phyloP scores from a whole-genome alignment of 352 stramenopile species.

The Pythium folliculosum region DNA sequence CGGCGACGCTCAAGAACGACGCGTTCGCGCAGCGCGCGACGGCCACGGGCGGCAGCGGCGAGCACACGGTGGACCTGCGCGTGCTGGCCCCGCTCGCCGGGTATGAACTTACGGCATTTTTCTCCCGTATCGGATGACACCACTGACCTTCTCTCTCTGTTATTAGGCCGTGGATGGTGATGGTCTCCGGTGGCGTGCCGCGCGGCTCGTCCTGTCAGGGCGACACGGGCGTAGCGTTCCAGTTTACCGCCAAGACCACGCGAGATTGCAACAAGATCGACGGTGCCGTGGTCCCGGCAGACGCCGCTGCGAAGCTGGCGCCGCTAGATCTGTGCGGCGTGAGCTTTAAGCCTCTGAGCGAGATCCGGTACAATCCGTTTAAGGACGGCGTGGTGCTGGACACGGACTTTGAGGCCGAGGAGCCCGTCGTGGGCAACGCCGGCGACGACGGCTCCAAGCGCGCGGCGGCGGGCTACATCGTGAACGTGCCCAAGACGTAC shows the following conservation, averaged over 20 bases:
- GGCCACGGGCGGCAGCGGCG: background rate
- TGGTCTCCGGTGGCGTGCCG: slow-evolving; percentile 6
- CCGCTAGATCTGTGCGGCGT: slow-evolving; percentile 25
- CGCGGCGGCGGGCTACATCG: slow-evolving; percentile 21
- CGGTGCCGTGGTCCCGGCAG: slow-evolving; percentile 4
- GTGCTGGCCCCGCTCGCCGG: slow-evolving; percentile 17
- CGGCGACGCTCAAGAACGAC: slow-evolving; percentile 7
- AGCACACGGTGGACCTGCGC: slow-evolving; percentile 22
- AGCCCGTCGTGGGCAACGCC: slow-evolving; percentile 6
- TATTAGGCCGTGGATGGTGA: slow-evolving; percentile 24
- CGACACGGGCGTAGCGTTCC: slow-evolving; percentile 18
- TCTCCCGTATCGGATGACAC: no score
- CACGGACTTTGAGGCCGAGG: slow-evolving; percentile 23
- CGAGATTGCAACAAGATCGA: slow-evolving; percentile 18
- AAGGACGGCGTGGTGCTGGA: slow-evolving; percentile 23
- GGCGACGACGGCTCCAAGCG: slow-evolving; percentile 1
- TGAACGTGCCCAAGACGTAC: slow-evolving; percentile 30
- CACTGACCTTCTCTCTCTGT: no score
- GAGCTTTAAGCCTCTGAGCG: slow-evolving; percentile 11
- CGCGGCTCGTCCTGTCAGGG: slow-evolving; percentile 8
- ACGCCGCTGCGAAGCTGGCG: background rate
- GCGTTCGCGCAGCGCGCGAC: slow-evolving; percentile 1
- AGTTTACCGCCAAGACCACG: slow-evolving; percentile 12
- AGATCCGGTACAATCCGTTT: slow-evolving; percentile 20
- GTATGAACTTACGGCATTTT: background rate